These are phyloP conservation scores for Schoenoplectus triqueter DNA, from an alignment of 202 grass and related monocot genomes.

Conservation along the genomic window DNA sequence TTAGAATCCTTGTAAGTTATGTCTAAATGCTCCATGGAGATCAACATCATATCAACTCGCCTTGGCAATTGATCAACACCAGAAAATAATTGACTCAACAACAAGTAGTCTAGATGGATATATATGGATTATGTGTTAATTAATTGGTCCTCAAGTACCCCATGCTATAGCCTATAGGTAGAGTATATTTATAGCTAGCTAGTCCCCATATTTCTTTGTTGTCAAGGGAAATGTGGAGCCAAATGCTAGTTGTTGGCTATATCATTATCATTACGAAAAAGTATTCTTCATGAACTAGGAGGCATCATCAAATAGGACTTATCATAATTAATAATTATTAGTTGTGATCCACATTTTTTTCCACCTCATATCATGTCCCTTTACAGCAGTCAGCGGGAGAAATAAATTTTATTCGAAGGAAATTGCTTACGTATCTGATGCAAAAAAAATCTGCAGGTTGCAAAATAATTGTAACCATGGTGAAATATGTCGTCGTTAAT, in stretches of 20 bases:
- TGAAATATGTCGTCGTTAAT: too few relatives aligned
- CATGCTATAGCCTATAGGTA: neutral
- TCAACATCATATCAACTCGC: neutral
- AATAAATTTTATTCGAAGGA: neutral
- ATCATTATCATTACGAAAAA: slow-evolving; percentile 8
- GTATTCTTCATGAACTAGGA: neutral
- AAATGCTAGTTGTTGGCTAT: neutral
- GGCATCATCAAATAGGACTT: slow-evolving; percentile 14
- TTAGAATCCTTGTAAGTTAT: too few relatives aligned
- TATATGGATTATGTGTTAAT: neutral
- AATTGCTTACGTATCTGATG: neutral
- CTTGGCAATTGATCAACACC: neutral
- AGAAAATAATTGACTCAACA: slow-evolving; percentile 1
- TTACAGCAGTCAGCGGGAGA: neutral
- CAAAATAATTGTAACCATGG: too few relatives aligned
- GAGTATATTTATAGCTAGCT: neutral
- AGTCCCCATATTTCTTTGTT: slow-evolving; percentile 15
- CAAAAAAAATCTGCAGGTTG: too few relatives aligned
- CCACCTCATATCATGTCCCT: neutral
- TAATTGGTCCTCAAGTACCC: neutral
- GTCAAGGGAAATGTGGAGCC: slow-evolving; percentile 19
- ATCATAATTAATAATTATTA: slow-evolving; percentile 6
- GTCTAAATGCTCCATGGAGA: too few relatives aligned
- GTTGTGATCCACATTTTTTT: neutral
- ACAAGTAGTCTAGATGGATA: neutral